Percentiles rank a stretch among this genome's conserved stretches.
phyloP scores from a whole-genome alignment of 1,284 basidiomycete genomes.

The Irpex sp. region DNA sequence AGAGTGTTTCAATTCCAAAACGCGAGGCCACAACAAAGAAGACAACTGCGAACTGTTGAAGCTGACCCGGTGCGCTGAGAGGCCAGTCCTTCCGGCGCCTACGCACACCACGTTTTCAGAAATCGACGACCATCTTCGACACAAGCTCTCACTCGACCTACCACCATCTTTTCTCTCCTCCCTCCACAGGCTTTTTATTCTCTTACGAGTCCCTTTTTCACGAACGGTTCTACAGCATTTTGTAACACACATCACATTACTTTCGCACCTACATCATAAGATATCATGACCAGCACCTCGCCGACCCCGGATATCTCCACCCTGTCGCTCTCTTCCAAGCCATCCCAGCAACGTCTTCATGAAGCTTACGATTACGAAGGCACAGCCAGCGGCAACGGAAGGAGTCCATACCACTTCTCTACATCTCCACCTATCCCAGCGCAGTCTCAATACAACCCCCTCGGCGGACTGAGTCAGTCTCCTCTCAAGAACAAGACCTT shows the following conservation, averaged over 20 bases:
- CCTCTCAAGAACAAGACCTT: constrained; percentile 71
- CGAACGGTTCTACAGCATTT: constrained; percentile 15
- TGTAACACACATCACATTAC: constrained; percentile 18
- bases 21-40: background rate
- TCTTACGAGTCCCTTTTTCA: constrained; percentile 17
- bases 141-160: background rate
- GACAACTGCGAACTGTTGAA: background rate
- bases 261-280: constrained; percentile 11
- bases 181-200: constrained; percentile 10
- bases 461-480: constrained; percentile 55
- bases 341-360: constrained; percentile 72
- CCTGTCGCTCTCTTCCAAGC: constrained; percentile 61
- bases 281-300: constrained; percentile 72
- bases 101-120: constrained; percentile 8
- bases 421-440: constrained; percentile 64
- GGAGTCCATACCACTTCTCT: constrained; percentile 65
- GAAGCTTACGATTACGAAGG: constrained; percentile 81
- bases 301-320: constrained; percentile 68
- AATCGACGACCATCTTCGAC: constrained; percentile 13
- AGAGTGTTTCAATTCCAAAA: background rate
- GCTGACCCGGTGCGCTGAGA: background rate
- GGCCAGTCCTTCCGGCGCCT: background rate
- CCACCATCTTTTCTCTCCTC: constrained; percentile 10
- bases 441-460: constrained; percentile 61
- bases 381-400: constrained; percentile 41